Evolutionary conservation across 768 basidiomycete genomes (phyloP).

Genomic region (Amanita molliuscula): DNA sequence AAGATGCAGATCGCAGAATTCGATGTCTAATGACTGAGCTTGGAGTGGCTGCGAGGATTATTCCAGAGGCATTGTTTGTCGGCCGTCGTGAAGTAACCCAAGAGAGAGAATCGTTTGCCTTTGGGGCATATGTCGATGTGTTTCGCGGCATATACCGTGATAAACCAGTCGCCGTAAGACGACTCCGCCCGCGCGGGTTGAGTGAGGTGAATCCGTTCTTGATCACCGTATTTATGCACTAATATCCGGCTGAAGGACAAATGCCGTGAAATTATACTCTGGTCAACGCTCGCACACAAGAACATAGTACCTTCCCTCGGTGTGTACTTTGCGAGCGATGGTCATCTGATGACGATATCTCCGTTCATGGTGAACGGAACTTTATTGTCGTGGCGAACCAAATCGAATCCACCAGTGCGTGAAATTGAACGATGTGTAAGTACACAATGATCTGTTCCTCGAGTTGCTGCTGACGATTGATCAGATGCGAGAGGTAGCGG

Average conservation of each 20-base stretch:
- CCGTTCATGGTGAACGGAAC: constrained; percentile 1
- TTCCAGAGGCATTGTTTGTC: not conserved
- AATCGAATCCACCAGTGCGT: not conserved
- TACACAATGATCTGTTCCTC: not conserved
- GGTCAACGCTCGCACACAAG: not conserved
- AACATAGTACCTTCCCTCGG: not conserved
- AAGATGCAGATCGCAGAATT: not conserved
- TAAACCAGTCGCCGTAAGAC: not conserved
- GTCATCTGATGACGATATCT: not conserved
- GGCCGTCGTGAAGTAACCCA: not conserved
- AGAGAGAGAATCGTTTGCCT: not conserved
- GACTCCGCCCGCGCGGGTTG: not conserved
- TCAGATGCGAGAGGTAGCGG: not conserved
- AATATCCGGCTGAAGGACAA: not conserved
- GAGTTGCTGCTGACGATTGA: not conserved
- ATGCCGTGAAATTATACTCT: not conserved
- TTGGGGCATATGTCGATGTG: not conserved
- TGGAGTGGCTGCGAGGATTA: not conserved
- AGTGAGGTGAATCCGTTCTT: not conserved
- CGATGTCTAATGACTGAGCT: not conserved
- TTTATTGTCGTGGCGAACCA: not conserved
- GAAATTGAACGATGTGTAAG: not conserved
- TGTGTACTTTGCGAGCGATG: not conserved
- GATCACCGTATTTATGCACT: not conserved
- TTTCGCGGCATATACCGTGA: not conserved